Base-by-base conservation (phyloP, 176 grass and related monocot genomes). In the Avena atlantica region DNA sequence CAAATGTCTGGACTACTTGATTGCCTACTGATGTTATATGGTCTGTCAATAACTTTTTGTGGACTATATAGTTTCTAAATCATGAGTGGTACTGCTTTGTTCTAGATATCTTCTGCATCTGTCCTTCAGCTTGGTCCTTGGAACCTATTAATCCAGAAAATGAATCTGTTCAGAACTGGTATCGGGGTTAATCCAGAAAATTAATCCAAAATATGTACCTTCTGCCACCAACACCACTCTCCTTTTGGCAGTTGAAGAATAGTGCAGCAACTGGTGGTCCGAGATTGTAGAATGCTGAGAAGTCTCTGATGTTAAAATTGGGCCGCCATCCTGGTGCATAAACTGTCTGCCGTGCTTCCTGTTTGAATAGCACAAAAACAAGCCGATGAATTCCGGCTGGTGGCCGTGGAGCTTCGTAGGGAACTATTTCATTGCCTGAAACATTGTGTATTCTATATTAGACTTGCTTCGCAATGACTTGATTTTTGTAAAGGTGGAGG, bases 171-270 rank as follows among this genome's bases (percentile, higher is more conserved):
- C 58, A 71, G 29, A 78, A 72, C 55, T 55, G 23, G 62, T 34
- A 85, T 47, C 45, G 52, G 40, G 40, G 40, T 85, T 78, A 85
- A 85, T 53, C 8, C 42, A 86, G 50, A 66, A 86, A 37, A 89
- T 3, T 16, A 76, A 76, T 55, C 25, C 58, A 71, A 21, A 78
- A 72, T 47, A 85, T 47, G 62, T 95, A 97, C 93, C 95, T 98
- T 92, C 95, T 98, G 81, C 95, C 95, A 74, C 95, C 95, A 84
- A 89, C 89, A 74, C 95, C 95, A 75, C 85, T 93, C 81, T 98
- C 93, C 77, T 91, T 91, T 65, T 95, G 91, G 88, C 95, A 98
- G 69, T 98, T 98, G 86, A 98, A 95, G 91, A 93, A 98, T 29
- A 92, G 37, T 80, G 95, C 93, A 19, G 93, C 88, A 69, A 91